Percentiles rank a stretch among this genome's conserved stretches.
These are phyloP conservation scores for Mediolabrus comicus DNA, from an alignment of 108 stramenopile species.

Conservation along the genomic window DNA sequence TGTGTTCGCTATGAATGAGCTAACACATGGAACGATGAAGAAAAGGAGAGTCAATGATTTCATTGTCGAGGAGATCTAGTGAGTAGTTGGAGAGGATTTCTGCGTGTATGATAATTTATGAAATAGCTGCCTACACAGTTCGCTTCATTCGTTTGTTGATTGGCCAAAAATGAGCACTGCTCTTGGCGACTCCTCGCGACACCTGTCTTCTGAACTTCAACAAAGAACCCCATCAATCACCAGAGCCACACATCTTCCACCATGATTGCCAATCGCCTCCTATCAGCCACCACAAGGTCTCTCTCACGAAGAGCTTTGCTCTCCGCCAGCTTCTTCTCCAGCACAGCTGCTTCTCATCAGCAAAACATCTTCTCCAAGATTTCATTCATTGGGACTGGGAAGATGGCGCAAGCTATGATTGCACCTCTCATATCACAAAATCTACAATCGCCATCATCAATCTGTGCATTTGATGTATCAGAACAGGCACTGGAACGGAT, in stretches of 20 bases:
- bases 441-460: conserved; percentile 57
- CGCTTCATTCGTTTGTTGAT: no score
- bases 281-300: neutral
- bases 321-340: conserved; percentile 15
- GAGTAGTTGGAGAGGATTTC: no score
- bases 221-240: no score
- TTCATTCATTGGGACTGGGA: conserved; percentile 90
- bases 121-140: no score
- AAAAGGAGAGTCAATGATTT: no score
- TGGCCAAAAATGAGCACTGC: no score
- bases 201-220: no score
- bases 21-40: neutral
- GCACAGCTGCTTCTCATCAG: conserved; percentile 9
- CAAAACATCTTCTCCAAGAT: conserved; percentile 63
- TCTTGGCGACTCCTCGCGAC: no score
- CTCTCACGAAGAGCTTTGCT: neutral
- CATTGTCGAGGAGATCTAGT: no score
- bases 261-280: conserved; percentile 16
- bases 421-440: conserved; percentile 67
- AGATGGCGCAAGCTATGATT: conserved; percentile 93
- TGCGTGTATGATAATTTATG: no score
- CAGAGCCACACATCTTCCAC: no score
- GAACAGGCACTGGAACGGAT: conserved; percentile 40
- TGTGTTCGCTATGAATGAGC: neutral
- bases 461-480: conserved; percentile 72